Conservation (phyloP, 1,139 yeast genomes). For the Scheffersomyces titani region DNA sequence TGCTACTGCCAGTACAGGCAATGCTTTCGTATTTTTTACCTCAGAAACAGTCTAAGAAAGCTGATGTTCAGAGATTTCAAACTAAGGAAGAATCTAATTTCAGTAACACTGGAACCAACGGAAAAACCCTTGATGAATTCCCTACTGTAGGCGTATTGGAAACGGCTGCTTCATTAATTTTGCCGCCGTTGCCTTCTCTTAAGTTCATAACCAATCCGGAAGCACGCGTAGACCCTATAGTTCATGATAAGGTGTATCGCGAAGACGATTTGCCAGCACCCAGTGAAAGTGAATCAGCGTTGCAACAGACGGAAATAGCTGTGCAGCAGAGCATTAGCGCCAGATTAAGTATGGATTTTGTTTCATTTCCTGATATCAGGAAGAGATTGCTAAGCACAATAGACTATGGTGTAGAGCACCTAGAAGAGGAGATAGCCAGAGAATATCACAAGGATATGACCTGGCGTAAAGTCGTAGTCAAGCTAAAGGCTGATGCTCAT, state of each 20-base stretch:
- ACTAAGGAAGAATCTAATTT: conserved; percentile 15
- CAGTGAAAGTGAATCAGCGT: not conserved
- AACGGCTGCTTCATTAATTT: conserved; percentile 73
- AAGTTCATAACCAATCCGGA: conserved; percentile 68
- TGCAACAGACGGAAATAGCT: not conserved
- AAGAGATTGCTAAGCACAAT: conserved; percentile 11
- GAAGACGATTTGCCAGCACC: conserved; percentile 34
- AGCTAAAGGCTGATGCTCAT: conserved; percentile 90
- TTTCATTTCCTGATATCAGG: not conserved
- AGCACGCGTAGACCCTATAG: conserved; percentile 34
- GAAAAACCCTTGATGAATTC: conserved; percentile 23
- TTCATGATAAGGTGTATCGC: conserved; percentile 43
- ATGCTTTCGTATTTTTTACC: conserved; percentile 48
- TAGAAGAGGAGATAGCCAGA: conserved; percentile 86
- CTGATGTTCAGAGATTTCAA: conserved; percentile 31
- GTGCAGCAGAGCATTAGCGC: not conserved
- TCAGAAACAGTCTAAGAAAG: conserved; percentile 35
- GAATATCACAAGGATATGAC: conserved; percentile 82
- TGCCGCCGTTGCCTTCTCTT: conserved; percentile 85
- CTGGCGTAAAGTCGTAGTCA: conserved; percentile 92
- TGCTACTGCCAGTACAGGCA: conserved; percentile 45
- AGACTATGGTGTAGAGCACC: conserved; percentile 19
- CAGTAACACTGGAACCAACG: conserved; percentile 9
- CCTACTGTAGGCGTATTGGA: conserved; percentile 82
- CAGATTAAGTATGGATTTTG: conserved; percentile 3